phyloP scores from a whole-genome alignment of 345 rosid species.

The Heritiera littoralis region DNA sequence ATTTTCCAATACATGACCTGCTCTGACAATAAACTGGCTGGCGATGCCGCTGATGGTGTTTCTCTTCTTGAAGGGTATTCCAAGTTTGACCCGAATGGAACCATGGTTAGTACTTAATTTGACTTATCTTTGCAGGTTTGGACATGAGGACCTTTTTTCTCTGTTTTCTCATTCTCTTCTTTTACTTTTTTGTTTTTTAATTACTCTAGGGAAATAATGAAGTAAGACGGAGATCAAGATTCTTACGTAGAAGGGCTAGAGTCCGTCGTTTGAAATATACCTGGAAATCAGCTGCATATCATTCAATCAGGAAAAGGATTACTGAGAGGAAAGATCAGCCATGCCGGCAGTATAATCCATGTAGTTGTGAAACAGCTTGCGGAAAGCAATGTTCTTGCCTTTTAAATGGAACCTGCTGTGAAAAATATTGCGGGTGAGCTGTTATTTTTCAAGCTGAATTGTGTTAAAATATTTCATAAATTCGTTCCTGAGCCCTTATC shows the following conservation, averaged over 20 bases:
- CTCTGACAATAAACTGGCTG: slow-evolving; percentile 61
- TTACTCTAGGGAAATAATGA: slow-evolving; percentile 64
- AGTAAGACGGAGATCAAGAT: slow-evolving; percentile 91
- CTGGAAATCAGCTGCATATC: slow-evolving; percentile 95
- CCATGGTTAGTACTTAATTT: slow-evolving; percentile 51
- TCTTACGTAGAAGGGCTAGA: slow-evolving; percentile 88
- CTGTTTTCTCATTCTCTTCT: not conserved
- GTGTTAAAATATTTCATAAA: slow-evolving; percentile 15
- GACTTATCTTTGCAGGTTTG: not conserved
- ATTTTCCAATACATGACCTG: slow-evolving; percentile 81
- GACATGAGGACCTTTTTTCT: slow-evolving; percentile 65
- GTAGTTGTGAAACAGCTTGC: slow-evolving; percentile 88
- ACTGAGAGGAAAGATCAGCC: slow-evolving; percentile 98
- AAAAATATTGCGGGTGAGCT: slow-evolving; percentile 98
- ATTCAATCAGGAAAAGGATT: slow-evolving; percentile 86
- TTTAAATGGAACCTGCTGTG: slow-evolving; percentile 96
- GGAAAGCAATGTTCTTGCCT: slow-evolving; percentile 93
- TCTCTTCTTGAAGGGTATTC: slow-evolving; percentile 78
- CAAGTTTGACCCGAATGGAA: slow-evolving; percentile 76
- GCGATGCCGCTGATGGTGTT: slow-evolving; percentile 64
- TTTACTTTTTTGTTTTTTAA: not conserved
- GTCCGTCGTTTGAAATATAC: slow-evolving; percentile 98
- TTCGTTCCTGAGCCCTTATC: not conserved
- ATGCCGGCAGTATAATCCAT: slow-evolving; percentile 97
- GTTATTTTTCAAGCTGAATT: slow-evolving; percentile 20